Conservation (phyloP, 2,329 filamentous ascomycete species). For the Aureobasidium zeae region DNA sequence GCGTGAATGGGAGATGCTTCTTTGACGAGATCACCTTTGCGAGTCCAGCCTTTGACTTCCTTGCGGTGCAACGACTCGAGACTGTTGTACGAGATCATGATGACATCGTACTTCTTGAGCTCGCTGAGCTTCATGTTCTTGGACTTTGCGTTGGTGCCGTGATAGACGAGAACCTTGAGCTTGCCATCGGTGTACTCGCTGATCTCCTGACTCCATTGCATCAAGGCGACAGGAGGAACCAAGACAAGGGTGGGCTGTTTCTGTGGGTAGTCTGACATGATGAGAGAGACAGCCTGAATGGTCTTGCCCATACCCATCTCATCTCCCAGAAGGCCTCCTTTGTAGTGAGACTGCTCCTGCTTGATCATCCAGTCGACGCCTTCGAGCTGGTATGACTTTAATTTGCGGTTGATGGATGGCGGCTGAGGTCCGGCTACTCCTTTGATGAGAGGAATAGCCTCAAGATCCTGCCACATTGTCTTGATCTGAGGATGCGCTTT, state of each 20-base stretch:
- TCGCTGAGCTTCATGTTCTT: slow-evolving; percentile 68
- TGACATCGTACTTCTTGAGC: slow-evolving; percentile 76
- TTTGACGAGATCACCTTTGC: slow-evolving; percentile 70
- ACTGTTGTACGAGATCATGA: slow-evolving; percentile 92
- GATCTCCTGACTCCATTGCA: slow-evolving; percentile 71
- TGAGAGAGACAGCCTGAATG: slow-evolving; percentile 91
- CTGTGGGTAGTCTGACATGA: slow-evolving; percentile 94
- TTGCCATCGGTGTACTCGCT: slow-evolving; percentile 69
- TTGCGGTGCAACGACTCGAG: slow-evolving; percentile 88
- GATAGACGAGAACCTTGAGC: slow-evolving; percentile 82
- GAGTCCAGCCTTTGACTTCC: slow-evolving; percentile 80
- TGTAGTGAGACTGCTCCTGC: slow-evolving; percentile 79
- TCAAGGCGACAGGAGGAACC: slow-evolving; percentile 84
- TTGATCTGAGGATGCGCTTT: slow-evolving; percentile 65
- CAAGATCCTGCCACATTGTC: slow-evolving; percentile 77
- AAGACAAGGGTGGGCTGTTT: slow-evolving; percentile 76
- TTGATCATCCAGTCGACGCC: slow-evolving; percentile 89
- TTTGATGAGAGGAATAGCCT: slow-evolving; percentile 58
- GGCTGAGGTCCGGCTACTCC: slow-evolving; percentile 61
- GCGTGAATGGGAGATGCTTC: slow-evolving; percentile 69
- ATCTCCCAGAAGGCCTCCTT: slow-evolving; percentile 83
- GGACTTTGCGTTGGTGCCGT: slow-evolving; percentile 74
- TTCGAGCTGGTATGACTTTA: slow-evolving; percentile 91
- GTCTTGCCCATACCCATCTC: slow-evolving; percentile 99
- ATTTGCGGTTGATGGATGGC: slow-evolving; percentile 62